Base-by-base conservation (phyloP, 371 early-diverging fungal genomes). In the Mucor sp. region DNA sequence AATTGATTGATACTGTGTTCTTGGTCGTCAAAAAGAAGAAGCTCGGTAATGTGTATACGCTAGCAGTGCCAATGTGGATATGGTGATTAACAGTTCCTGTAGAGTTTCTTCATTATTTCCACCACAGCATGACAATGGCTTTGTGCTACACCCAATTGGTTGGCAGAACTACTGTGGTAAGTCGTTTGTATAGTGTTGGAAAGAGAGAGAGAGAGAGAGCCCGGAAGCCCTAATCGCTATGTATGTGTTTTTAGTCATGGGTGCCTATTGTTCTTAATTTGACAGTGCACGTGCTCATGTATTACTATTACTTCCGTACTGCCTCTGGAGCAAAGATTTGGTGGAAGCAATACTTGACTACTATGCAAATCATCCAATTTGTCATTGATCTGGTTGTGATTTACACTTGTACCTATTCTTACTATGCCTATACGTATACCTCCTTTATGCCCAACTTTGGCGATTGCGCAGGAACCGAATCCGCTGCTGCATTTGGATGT, bases 341-440 rank as follows among this genome's bases (percentile, higher is more conserved):
- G 94, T 95, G 94, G 94, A 95, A 95, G 84, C 85, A 90, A 69
- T 88, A 91, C 69, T 82, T 95, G 55, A 95, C 96, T 55, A 89
- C 93, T 3, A 76, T 94, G 70, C 96, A 95, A 77, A 95, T 95
- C 69, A 72, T 80, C 58, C 96, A 95, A 78, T 95, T 95, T 41
- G 79, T 95, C 62, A 85, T 94, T 59, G 96, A 95, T 70, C 79
- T 91, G 60, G 79, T 78, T 32, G 83, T 87, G 63, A 85, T 90
- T 74, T 92, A 92, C 76, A 83, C 85, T 75, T 88, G 88, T 75
- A 78, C 89, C 43, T 93, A 93, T 80, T 88, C 87, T 56, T 87
- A 89, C 74, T 90, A 88, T 65, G 85, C 87, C 33, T 81, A 61
- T 72, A 85, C 82, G 62, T 65, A 65, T 25, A 84, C 88, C 68